Base-by-base conservation (phyloP, 2,329 filamentous ascomycete genomes). In the Monosporascus sp. region DNA sequence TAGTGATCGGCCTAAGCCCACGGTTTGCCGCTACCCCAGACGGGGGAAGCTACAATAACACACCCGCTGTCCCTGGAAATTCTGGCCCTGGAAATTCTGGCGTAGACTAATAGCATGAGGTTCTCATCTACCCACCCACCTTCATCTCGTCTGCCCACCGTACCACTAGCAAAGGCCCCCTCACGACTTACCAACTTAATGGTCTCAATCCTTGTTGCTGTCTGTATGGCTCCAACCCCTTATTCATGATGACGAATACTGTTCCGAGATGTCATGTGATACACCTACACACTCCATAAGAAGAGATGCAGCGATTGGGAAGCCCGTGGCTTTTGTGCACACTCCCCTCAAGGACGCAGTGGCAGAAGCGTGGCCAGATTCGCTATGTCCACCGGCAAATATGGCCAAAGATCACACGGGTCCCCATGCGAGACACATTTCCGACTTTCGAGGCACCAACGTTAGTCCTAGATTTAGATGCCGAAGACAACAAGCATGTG, bases 391-490 rank as follows among this genome's bases (percentile, higher is more conserved):
- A 50, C 26, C 5, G 19, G n/a, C 22, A 34, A 8, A 9, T 16
- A 6, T 55, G 50, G 55, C 54, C 55, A 14, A 47, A 48, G 5
- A 17, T 2, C 5, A 46, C 24, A 17, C 16, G 17, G 55, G 61
- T 44, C 58, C 63, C 50, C 54, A 58, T 49, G 44, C 54, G 52
- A 49, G 49, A 40, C 1, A 38, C 19, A 16, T 34, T 34, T 40
- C 54, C 17, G 27, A 27, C 37, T 22, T 61, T 75, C 56, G 63
- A 75, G 24, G 66, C 78, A 41, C 71, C 76, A 14, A 51, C 70
- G 19, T 56, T 77, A 11, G 63, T 82, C 3, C 69, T 83, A 40
- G 78, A 83, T 54, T 76, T 84, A 40, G 80, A 83, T 57, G 75
- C 76, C 45, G 72, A 76, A 55, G 70, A 74, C 20, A 74, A 63